Base-by-base conservation (phyloP, 495 filamentous ascomycete species). In the Trichoderma erinaceum region DNA sequence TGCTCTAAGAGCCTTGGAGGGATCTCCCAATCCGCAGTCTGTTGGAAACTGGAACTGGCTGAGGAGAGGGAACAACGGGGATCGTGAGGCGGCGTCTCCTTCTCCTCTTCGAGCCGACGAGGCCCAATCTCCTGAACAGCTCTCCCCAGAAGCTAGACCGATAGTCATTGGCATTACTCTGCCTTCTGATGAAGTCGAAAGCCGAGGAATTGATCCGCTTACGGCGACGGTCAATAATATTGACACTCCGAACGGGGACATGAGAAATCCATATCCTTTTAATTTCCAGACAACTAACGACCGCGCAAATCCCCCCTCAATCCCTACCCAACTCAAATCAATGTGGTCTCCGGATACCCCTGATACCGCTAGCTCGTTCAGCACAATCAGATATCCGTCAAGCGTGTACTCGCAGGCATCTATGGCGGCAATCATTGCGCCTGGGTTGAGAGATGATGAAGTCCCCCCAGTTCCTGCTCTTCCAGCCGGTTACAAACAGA, bases 81-180 rank as follows among this genome's bases (percentile, higher is more conserved):
- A 66, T 21, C 35, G 43, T 16, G 75, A 68, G 43, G 70, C 64
- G 41, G 78, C 75, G 73, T 73, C 72, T 63, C 65, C 75, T 74
- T 73, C 72, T 65, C 65, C 71, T 10, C 70, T 73, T 7, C 71
- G 70, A 66, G 64, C 71, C 46, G 50, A 38, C 8, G 35, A 38
- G 4, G 8, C 18, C 44, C 71, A 65, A 4, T 69, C 41, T 65
- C 70, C 67, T 68, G 72, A 6, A 32, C 90, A 89, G 48, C 77
- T 97, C 3, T 94, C 92, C 6, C 92, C 92, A 0, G 87, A 82
- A 6, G 88, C 91, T 71, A 78, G 89, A 32, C 85, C 89, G 16
- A 92, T 97, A 52, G 82, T 91, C 71, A 96, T 97, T 68, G 92
- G 91, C 0, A 84, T 96, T 10, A 84, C 83, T 4, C 84, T 95